Conservation (phyloP, 2,329 filamentous ascomycete species). For the Diplodia seriata region DNA sequence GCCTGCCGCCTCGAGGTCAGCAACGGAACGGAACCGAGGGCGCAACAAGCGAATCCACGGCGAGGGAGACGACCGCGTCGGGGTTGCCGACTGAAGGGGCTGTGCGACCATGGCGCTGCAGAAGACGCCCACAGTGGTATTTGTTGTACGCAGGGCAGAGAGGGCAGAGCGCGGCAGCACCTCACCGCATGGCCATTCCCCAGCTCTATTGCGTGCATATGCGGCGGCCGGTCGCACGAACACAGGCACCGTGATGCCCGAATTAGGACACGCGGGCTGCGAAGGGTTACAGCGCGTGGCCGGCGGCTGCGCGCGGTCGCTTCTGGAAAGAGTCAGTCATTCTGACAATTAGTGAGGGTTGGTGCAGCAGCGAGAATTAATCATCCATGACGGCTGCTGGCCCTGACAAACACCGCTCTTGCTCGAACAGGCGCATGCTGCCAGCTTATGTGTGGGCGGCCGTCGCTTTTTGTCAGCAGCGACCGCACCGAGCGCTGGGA, state of each 20-base stretch:
- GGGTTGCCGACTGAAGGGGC: constrained; percentile 26
- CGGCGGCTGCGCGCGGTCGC: not conserved
- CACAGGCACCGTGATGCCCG: constrained; percentile 23
- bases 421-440: constrained; percentile 18
- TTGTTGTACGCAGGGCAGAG: constrained; percentile 22
- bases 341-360: not conserved
- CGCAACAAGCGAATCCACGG: constrained; percentile 5
- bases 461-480: constrained; percentile 29
- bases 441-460: constrained; percentile 1
- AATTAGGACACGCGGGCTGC: constrained; percentile 16
- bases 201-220: constrained; percentile 16
- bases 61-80: constrained; percentile 13
- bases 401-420: not conserved
- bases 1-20: not conserved
- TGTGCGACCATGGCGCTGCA: constrained; percentile 15
- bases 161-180: constrained; percentile 10
- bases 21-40: constrained; percentile 10
- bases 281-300: constrained; percentile 12
- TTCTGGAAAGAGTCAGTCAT: constrained; percentile 2
- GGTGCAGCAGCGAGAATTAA: constrained; percentile 2
- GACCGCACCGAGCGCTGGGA: constrained; percentile 2
- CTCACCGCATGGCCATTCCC: constrained; percentile 28
- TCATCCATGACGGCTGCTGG: constrained; percentile 8
- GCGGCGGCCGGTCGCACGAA: constrained; percentile 24
- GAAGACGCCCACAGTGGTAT: not conserved